Conservation (phyloP, 805 yeast genomes). For the Schizosaccharomyces lindneri region DNA sequence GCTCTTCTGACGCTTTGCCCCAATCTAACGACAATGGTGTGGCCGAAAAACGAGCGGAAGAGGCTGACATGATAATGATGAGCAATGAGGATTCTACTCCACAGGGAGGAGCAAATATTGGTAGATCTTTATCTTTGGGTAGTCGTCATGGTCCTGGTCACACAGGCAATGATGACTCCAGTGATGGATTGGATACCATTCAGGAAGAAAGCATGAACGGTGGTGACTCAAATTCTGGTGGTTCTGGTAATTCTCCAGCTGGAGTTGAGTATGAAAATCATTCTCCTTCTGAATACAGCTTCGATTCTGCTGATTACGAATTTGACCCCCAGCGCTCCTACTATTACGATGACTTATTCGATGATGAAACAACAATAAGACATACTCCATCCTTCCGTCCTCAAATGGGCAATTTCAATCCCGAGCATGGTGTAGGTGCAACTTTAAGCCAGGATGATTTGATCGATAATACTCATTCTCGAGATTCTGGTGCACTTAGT, state of each 20-base stretch:
- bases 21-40: neutral
- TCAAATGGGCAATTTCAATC: neutral
- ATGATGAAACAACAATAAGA: neutral
- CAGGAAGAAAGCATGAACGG: neutral
- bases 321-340: constrained; percentile 1
- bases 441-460: neutral
- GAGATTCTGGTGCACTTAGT: neutral
- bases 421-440: neutral
- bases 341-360: neutral
- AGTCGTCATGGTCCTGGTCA: neutral
- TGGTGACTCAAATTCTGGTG: neutral
- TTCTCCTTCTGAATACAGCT: constrained; percentile 1
- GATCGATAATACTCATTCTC: neutral
- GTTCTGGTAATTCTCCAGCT: neutral
- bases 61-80: neutral
- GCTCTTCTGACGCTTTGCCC: neutral
- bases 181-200: neutral
- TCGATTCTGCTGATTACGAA: neutral
- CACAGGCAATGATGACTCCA: neutral
- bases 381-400: neutral
- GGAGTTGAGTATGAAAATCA: neutral
- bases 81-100: neutral
- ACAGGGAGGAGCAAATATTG: neutral
- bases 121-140: neutral
- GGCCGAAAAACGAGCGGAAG: neutral